Evolutionary conservation across 352 stramenopile species (phyloP), one percentile per base, ranked within the genome.

Genomic region (Globisporangium nodosum): DNA sequence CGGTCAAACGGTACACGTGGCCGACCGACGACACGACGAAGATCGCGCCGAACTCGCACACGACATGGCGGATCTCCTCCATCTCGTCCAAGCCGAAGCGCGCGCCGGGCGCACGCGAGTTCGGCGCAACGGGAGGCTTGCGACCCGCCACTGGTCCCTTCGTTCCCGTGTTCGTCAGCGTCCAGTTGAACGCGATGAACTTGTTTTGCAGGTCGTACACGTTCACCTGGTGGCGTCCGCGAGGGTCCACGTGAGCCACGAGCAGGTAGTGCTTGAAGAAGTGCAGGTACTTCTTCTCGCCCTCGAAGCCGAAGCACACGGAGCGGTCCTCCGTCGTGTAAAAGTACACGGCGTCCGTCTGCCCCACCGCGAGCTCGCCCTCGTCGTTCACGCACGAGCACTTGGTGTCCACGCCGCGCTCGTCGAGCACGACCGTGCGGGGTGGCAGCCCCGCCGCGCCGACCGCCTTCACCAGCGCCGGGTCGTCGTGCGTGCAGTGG

Each of bases 121-220:
- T 84, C 0, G 63, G 53, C 15, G 71, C 50, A 13, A 76, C 56
- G 4, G 73, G 66, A 4, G 68, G 65, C 21, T 61, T 65, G 39
- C 60, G 30, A 18, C 53, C 53, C 11, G 21, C 52, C 4, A 15
- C 35, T 13, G 46, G n/a, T 12, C 47, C 52, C 40, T 61, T 78
- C 70, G 45, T 18, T 50, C 45, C 69, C 16, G 78, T 84, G 50
- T 76, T 86, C 20, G 85, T 94, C 15, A 95, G 73, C 35, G 84
- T 93, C 75, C 83, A 92, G 64, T 97, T 95, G 69, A 96, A 97
- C 13, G 87, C 90, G 40, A 97, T 94, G 39, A 96, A 96, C 64
- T 97, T 97, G 70, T 97, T 97, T 53, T 92, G 78, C 35, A 96
- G 63, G 60, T 97, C 90, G 70, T 97, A 97, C 35, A 96, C 78